Base-by-base conservation (phyloP, 1,139 yeast genomes). In the Scheffersomyces parashehatae region DNA sequence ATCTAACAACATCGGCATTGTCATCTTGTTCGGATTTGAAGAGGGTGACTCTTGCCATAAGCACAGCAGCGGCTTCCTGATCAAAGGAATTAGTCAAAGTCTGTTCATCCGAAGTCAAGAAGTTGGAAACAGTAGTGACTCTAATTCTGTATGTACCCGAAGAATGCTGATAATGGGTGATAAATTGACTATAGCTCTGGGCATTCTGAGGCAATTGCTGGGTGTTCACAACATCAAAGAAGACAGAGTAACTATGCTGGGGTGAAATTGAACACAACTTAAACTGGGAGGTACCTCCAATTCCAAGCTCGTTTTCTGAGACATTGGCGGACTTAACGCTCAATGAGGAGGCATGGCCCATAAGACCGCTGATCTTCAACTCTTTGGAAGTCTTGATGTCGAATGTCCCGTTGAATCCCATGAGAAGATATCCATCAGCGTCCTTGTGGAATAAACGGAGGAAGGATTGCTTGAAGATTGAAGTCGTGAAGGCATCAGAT, bases 1-100 rank as follows among this genome's bases (percentile, higher is more conserved):
- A 75, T 55, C 79, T 65, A 50, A 75, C 68, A 4, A 75, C 80
- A 53, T 75, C 80, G 13, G 79, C 79, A 12, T 79, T 79, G 51
- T 75, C 80, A 47, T 73, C 79, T 55, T 82, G 87, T 68, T 93
- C 91, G 37, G 93, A 83, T 70, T 88, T 93, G 75, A 81, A 87
- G 42, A 93, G 90, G 4, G 97, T 95, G 46, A 93, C 84, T 64
- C 99, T 80, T 1, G 98, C 87, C 90, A 91, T 88, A 52, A 93
- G 75, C 1, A 91, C 98, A 7, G 98, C 97, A 9, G 99, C 97
- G 14, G 98, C 97, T 67, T 93, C 99, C 72, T 95, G 99, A 68
- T 93, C 99, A 65, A 93, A 93, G n/a, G 95, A 74, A 53, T 73
- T 77, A 20, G 83, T 73, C 55, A 75, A 68, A n/a, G 70, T 61